phyloP scores from a whole-genome alignment of 1,139 yeast species.

The Maudiozyma humilis region DNA sequence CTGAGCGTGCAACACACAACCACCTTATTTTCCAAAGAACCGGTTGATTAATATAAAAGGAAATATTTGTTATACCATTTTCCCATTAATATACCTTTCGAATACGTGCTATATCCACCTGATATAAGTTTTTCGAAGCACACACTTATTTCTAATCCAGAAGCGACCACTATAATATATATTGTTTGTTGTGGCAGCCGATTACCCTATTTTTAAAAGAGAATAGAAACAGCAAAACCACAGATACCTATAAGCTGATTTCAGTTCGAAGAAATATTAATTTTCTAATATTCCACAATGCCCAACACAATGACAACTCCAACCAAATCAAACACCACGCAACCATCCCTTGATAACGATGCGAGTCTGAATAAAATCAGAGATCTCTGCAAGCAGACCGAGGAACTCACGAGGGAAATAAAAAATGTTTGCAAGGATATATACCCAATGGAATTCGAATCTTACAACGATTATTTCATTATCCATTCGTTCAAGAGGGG shows the following conservation, averaged over 20 bases:
- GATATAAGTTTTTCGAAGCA: too few species aligned
- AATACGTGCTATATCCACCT: not conserved
- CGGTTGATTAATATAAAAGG: too few species aligned
- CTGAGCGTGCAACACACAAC: too few species aligned
- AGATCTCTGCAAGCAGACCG: constrained; percentile 9
- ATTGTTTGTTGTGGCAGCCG: not conserved
- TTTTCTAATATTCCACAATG: not conserved
- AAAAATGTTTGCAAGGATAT: constrained; percentile 14
- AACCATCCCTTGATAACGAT: not conserved
- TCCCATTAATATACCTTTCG: not conserved
- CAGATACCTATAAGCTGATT: not conserved
- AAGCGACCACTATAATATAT: too few species aligned
- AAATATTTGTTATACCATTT: too few species aligned
- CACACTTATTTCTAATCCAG: too few species aligned
- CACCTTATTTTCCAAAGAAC: too few species aligned
- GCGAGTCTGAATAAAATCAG: constrained; percentile 5
- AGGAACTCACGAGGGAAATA: constrained; percentile 13
- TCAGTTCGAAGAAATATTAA: not conserved
- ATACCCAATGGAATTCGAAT: constrained; percentile 29
- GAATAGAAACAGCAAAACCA: not conserved
- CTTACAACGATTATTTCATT: constrained; percentile 27
- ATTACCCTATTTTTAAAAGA: not conserved
- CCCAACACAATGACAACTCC: not conserved
- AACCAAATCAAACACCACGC: not conserved
- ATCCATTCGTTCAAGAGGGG: constrained; percentile 28